phyloP scores from a whole-genome alignment of 176 grass and related monocot species.

The Elaeis guineensis region DNA sequence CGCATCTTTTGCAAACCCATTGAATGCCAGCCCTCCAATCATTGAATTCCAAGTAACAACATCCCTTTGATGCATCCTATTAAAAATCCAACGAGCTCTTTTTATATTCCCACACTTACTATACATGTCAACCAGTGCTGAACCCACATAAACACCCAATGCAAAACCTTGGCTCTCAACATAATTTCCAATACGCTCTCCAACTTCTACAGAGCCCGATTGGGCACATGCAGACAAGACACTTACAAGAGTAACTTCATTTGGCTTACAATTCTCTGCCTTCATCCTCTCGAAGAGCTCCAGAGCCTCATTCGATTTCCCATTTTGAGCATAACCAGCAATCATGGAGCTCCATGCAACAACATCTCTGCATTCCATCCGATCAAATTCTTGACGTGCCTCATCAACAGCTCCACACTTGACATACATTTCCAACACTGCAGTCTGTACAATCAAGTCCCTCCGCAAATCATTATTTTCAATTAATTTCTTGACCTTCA shows the following conservation, averaged over 20 bases:
- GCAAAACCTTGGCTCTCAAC: conserved; percentile 37
- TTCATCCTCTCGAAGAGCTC: conserved; percentile 81
- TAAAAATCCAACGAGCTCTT: conserved; percentile 48
- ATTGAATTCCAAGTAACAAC: conserved; percentile 81
- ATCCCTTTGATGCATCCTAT: conserved; percentile 57
- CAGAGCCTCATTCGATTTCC: conserved; percentile 50
- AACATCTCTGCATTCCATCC: conserved; percentile 52
- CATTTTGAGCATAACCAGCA: conserved; percentile 70
- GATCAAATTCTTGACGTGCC: conserved; percentile 63
- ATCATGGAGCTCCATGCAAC: conserved; percentile 89
- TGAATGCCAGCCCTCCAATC: conserved; percentile 71
- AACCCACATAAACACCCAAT: conserved; percentile 51
- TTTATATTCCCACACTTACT: conserved; percentile 50
- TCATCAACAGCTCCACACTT: conserved; percentile 66
- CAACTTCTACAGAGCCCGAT: conserved; percentile 57
- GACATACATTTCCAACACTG: conserved; percentile 74
- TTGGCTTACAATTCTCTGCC: conserved; percentile 47
- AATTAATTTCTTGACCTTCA: conserved; percentile 28
- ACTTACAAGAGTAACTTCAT: conserved; percentile 72
- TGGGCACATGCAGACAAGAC: conserved; percentile 65
- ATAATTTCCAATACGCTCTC: conserved; percentile 50
- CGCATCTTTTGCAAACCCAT: conserved; percentile 53
- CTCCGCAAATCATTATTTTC: conserved; percentile 30
- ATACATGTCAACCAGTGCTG: conserved; percentile 73
- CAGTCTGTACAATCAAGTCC: conserved; percentile 62